Percentiles rank a stretch among this genome's conserved stretches.
phyloP scores from a whole-genome alignment of 1,284 basidiomycete species.

The Rugosomyces carneus region DNA sequence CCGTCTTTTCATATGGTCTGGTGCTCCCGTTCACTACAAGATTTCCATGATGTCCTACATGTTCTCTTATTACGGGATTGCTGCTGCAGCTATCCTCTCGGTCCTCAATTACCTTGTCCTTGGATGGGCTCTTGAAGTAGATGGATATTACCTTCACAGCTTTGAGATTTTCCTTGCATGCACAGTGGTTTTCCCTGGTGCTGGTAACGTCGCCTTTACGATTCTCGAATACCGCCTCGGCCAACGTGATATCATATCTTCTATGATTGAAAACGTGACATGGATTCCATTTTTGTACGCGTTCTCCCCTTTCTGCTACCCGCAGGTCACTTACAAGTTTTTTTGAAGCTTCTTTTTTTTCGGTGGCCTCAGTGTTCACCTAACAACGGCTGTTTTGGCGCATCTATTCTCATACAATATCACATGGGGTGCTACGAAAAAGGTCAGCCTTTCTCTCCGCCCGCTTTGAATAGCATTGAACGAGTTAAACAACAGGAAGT shows the following conservation, averaged over 20 bases:
- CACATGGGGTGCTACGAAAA: constrained; percentile 75
- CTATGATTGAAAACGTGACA: constrained; percentile 56
- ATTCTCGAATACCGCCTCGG: constrained; percentile 79
- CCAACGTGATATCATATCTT: constrained; percentile 47
- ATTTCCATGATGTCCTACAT: constrained; percentile 77
- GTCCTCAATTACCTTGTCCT: constrained; percentile 71
- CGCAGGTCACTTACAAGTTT: not conserved
- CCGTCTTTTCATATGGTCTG: constrained; percentile 70
- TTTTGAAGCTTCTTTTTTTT: constrained; percentile 74
- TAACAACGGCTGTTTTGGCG: constrained; percentile 70
- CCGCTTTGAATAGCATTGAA: constrained; percentile 26
- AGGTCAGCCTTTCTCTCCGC: constrained; percentile 23
- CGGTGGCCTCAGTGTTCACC: constrained; percentile 68
- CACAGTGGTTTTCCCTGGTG: constrained; percentile 69
- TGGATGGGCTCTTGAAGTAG: constrained; percentile 62
- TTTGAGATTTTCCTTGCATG: constrained; percentile 80
- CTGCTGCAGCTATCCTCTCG: constrained; percentile 59
- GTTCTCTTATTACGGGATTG: constrained; percentile 86
- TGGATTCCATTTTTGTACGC: constrained; percentile 86
- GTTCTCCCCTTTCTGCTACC: constrained; percentile 23
- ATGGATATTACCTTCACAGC: constrained; percentile 66
- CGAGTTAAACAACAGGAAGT: constrained; percentile 78
- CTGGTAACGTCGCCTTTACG: constrained; percentile 71
- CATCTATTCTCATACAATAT: constrained; percentile 85
- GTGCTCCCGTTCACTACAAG: constrained; percentile 78